phyloP scores from a whole-genome alignment of 1,284 basidiomycete species.

The Cryptococcus sp. region DNA sequence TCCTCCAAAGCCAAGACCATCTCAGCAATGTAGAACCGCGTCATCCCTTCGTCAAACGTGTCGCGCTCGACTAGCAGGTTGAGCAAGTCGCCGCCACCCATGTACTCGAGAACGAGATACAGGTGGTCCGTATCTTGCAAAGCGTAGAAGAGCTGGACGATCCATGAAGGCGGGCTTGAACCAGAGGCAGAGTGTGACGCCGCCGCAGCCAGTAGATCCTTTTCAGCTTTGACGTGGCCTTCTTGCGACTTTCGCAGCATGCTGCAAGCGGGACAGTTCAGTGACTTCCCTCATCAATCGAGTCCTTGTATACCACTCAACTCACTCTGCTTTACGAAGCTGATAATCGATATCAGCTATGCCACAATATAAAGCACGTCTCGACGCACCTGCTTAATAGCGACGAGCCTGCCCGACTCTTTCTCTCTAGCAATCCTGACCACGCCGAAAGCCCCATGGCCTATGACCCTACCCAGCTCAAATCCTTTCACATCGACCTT shows the following conservation, averaged over 20 bases:
- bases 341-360: constrained; percentile 50
- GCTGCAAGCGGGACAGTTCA: constrained; percentile 24
- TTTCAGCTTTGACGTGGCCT: constrained; percentile 59
- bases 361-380: background rate
- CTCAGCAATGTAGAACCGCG: constrained; percentile 94
- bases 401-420: constrained; percentile 76
- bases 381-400: constrained; percentile 86
- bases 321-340: constrained; percentile 82
- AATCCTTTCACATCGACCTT: constrained; percentile 85
- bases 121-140: constrained; percentile 80
- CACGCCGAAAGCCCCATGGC: constrained; percentile 96
- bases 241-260: constrained; percentile 99
- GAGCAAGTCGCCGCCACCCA: constrained; percentile 93
- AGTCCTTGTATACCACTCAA: constrained; percentile 9
- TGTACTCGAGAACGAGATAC: constrained; percentile 91
- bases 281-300: background rate
- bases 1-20: constrained; percentile 96
- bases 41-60: constrained; percentile 90
- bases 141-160: constrained; percentile 85
- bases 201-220: constrained; percentile 49
- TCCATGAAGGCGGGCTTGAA: constrained; percentile 74
- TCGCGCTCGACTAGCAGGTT: constrained; percentile 93
- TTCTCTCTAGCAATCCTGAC: constrained; percentile 87
- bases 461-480: constrained; percentile 88
- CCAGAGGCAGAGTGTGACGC: constrained; percentile 57